Evolutionary conservation across 257 asterid species (phyloP), one percentile per base, ranked within the genome.

Genomic region (Ligustrum vulgare): DNA sequence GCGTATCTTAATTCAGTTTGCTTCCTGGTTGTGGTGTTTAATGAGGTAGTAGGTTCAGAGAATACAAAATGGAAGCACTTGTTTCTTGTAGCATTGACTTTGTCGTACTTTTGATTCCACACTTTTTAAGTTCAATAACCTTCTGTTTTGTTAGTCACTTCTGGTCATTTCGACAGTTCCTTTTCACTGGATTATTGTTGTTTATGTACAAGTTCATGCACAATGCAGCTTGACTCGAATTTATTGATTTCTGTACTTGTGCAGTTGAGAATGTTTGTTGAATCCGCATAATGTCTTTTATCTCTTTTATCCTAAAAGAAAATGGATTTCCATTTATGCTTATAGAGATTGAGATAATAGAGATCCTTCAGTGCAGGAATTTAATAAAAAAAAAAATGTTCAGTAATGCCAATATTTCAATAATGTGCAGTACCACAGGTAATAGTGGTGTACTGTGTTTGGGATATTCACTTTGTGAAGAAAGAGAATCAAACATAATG

Each of bases 381-480:
- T 54, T n/a, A n/a, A n/a, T n/a, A n/a, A n/a, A n/a, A n/a, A 74
- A 63, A 73, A 74, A 34, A 23, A 60, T 23, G 33, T 63, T 45
- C 63, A 67, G 41, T 33, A n/a, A 58, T 23, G 36, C 74, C 47
- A 23, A 64, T 28, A 66, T 43, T 51, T 64, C 71, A 36, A 43
- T 35, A 69, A 76, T n/a, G 18, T 3, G 15, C 72, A 45, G 33
- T 73, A 68, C 76, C 34, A 35, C 23, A 71, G 56, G 58, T 51
- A 69, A 64, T 70, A 35, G 37, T 75, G 20, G 63, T 70, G 35
- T 36, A 67, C 58, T 58, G 43, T 34, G 3, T 25, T 45, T 49
- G 68, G 54, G 32, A 68, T 54, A 35, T 77, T 69, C 54, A 56
- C 15, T 75, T 77, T 71, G 58, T 51, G 73, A 32, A 68, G 72